phyloP scores from a whole-genome alignment of 2,329 filamentous ascomycete species.

The Rhytidhysteron rufulum region DNA sequence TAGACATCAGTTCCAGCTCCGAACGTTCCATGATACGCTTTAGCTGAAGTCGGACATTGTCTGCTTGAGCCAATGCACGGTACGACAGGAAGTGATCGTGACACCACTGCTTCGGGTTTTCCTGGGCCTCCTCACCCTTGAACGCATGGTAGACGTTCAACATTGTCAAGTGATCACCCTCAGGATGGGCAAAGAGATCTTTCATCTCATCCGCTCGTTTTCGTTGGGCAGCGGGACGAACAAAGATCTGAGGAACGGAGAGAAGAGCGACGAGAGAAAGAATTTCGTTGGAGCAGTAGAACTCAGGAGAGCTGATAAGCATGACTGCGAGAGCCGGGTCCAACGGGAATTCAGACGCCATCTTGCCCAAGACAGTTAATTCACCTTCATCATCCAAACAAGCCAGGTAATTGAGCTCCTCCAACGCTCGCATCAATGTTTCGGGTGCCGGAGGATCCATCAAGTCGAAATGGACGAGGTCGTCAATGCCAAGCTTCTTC shows the following conservation, averaged over 20 bases:
- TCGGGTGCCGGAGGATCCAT: conserved; percentile 98
- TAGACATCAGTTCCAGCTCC: conserved; percentile 80
- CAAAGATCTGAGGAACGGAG: conserved; percentile 90
- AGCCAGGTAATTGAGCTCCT: conserved; percentile 95
- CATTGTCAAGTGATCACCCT: conserved; percentile 93
- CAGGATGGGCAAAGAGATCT: conserved; percentile 81
- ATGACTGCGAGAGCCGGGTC: conserved; percentile 94
- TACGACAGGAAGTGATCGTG: conserved; percentile 93
- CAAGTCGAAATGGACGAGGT: conserved; percentile 95
- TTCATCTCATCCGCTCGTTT: conserved; percentile 99
- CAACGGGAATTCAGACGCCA: conserved; percentile 92
- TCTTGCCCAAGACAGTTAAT: conserved; percentile 75
- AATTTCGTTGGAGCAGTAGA: conserved; percentile 98
- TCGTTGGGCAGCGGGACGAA: conserved; percentile 77
- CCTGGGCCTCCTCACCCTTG: conserved; percentile 68
- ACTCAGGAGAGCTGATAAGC: conserved; percentile 95
- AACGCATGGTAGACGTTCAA: conserved; percentile 98
- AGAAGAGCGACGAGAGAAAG: conserved; percentile 90
- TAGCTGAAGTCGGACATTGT: conserved; percentile 88
- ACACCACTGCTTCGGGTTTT: conserved; percentile 85
- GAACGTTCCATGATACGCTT: conserved; percentile 96
- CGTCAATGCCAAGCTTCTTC: conserved; percentile 94
- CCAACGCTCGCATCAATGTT: conserved; percentile 94
- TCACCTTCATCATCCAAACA: conserved; percentile 96
- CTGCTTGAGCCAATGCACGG: conserved; percentile 83